Conservation (phyloP, 1,284 basidiomycete genomes). For the Apiotrichum gracile region DNA sequence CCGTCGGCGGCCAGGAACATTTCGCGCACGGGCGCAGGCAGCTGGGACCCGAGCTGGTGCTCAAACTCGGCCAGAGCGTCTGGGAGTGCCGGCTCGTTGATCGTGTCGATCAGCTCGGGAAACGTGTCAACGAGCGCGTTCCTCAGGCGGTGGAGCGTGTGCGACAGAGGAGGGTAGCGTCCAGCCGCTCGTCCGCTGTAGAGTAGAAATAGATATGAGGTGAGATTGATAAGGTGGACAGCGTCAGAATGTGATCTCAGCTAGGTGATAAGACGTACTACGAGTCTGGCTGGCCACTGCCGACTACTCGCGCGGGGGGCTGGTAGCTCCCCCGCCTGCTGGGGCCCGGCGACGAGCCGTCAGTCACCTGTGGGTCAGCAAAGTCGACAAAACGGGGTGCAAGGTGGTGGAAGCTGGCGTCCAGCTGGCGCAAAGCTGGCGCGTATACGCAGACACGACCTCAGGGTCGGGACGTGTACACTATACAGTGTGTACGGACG, state of each 20-base stretch:
- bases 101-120: slow-evolving; percentile 82
- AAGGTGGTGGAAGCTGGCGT: too few species aligned
- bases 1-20: slow-evolving; percentile 77
- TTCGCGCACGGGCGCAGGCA: slow-evolving; percentile 73
- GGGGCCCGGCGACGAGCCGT: neutral
- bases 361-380: neutral
- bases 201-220: too few species aligned
- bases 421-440: too few species aligned
- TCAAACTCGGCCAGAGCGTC: slow-evolving; percentile 70
- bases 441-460: too few species aligned
- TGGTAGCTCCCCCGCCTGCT: neutral
- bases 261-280: too few species aligned
- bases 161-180: slow-evolving; percentile 63
- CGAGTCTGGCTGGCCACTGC: too few species aligned
- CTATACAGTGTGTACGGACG: too few species aligned
- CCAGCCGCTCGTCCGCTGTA: too few species aligned
- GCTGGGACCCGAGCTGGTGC: slow-evolving; percentile 68
- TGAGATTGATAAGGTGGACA: neutral
- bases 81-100: slow-evolving; percentile 75
- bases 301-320: too few species aligned
- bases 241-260: too few species aligned
- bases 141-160: slow-evolving; percentile 73
- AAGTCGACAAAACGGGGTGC: too few species aligned
- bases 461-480: too few species aligned
- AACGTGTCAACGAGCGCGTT: slow-evolving; percentile 71